phyloP scores from a whole-genome alignment of 805 yeast species.

The Candida wancherniae region DNA sequence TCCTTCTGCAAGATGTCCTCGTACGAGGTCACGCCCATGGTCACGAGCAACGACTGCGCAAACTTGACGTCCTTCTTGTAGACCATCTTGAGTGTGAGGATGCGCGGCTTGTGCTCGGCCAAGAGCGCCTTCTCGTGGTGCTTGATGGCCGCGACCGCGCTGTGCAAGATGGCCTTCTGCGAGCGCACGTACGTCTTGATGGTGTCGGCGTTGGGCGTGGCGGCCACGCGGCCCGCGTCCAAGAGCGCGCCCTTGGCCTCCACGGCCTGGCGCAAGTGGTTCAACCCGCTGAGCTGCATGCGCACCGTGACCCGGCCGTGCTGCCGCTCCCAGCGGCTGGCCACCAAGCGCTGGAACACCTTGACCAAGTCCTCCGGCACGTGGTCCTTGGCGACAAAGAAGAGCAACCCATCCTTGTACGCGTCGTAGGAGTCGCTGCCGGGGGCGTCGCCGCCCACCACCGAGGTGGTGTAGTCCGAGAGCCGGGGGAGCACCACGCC shows the following conservation, averaged over 20 bases:
- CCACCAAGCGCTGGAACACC: slow-evolving; percentile 54
- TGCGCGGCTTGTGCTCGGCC: slow-evolving; percentile 35
- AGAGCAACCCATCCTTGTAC: slow-evolving; percentile 33
- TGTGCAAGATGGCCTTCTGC: slow-evolving; percentile 45
- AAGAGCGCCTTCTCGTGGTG: slow-evolving; percentile 43
- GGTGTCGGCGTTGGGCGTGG: slow-evolving; percentile 12
- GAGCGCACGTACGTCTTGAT: slow-evolving; percentile 44
- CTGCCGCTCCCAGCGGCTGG: slow-evolving; percentile 41
- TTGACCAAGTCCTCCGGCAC: slow-evolving; percentile 43
- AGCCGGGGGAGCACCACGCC: slow-evolving; percentile 37
- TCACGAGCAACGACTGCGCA: slow-evolving; percentile 48
- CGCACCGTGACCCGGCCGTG: slow-evolving; percentile 41
- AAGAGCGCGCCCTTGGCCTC: slow-evolving; percentile 44
- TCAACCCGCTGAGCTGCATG: slow-evolving; percentile 57
- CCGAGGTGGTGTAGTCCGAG: slow-evolving; percentile 38
- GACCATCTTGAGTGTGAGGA: slow-evolving; percentile 55
- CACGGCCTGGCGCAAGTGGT: slow-evolving; percentile 48
- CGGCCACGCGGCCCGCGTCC: slow-evolving; percentile 18
- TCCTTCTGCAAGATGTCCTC: slow-evolving; percentile 47
- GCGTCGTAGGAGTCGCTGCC: slow-evolving; percentile 9
- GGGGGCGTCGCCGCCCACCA: slow-evolving; percentile 9
- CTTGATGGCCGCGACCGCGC: slow-evolving; percentile 42
- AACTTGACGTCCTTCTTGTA: slow-evolving; percentile 51
- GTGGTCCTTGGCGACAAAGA: slow-evolving; percentile 29
- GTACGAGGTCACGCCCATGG: slow-evolving; percentile 53